Evolutionary conservation across 1,139 yeast genomes (phyloP).

Genomic region (Hyphopichia khmerensis): DNA sequence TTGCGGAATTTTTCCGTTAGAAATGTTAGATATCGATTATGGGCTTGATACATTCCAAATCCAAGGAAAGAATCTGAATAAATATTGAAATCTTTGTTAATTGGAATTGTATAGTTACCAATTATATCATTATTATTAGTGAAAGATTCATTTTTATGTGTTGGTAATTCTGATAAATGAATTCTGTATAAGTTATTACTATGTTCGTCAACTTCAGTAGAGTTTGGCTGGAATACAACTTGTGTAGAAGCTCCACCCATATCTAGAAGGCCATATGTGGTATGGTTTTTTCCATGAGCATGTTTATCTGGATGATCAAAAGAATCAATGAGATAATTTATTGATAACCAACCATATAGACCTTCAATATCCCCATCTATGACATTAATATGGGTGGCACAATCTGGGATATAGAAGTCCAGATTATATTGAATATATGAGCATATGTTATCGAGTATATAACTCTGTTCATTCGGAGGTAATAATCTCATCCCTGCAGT

Average conservation of each 20-base stretch:
- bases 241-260: conserved; percentile 93
- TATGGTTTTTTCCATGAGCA: conserved; percentile 51
- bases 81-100: conserved; percentile 37
- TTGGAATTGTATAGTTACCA: conserved; percentile 5
- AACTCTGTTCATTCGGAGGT: conserved; percentile 51
- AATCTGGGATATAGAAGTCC: conserved; percentile 57
- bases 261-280: conserved; percentile 73
- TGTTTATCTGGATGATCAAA: conserved; percentile 51
- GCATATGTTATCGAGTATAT: conserved; percentile 56
- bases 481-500: conserved; percentile 81
- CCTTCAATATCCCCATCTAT: conserved; percentile 82
- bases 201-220: conserved; percentile 54
- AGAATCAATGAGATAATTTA: conserved; percentile 66
- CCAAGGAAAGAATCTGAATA: conserved; percentile 78
- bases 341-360: conserved; percentile 76
- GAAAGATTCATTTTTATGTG: not conserved
- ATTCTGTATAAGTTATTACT: conserved; percentile 54
- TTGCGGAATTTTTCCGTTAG: conserved; percentile 26
- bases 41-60: conserved; percentile 73
- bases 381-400: conserved; percentile 60
- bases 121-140: not conserved
- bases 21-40: conserved; percentile 43
- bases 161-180: conserved; percentile 42
- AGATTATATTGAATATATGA: conserved; percentile 50
- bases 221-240: conserved; percentile 71